Conservation (phyloP, 768 basidiomycete species). For the Mycena polygramma region DNA sequence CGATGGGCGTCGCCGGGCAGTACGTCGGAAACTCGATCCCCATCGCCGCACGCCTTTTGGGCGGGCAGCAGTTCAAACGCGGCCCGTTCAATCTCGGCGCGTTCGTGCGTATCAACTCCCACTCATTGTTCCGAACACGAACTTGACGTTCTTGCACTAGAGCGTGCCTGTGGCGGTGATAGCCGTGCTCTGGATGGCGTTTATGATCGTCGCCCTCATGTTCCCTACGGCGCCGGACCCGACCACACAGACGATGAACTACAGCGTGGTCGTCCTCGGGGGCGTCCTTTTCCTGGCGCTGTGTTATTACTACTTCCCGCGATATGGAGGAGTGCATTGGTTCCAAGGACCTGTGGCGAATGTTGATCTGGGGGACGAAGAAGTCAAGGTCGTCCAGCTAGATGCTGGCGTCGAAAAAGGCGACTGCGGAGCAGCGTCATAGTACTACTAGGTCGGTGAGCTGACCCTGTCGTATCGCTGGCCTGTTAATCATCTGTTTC, state of each 20-base stretch:
- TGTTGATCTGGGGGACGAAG: neutral
- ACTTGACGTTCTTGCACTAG: conserved; percentile 36
- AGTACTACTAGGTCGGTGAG: too few relatives aligned
- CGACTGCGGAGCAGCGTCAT: too few relatives aligned
- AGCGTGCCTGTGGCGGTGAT: conserved; percentile 61
- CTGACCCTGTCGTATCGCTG: too few relatives aligned
- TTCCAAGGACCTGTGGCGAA: conserved; percentile 45
- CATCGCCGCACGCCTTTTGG: conserved; percentile 63
- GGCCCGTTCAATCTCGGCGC: conserved; percentile 62
- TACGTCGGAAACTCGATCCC: conserved; percentile 64
- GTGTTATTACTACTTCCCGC: conserved; percentile 68
- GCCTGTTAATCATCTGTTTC: too few relatives aligned
- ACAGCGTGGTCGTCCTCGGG: conserved; percentile 67
- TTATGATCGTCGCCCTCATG: conserved; percentile 63
- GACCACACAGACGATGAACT: conserved; percentile 78
- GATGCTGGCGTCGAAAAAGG: too few relatives aligned
- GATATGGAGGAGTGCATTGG: conserved; percentile 45
- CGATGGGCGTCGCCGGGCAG: conserved; percentile 58
- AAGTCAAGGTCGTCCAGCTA: too few relatives aligned
- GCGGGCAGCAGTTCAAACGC: too few relatives aligned
- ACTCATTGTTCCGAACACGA: too few relatives aligned
- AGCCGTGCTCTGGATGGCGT: conserved; percentile 66
- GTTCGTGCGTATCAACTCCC: conserved; percentile 44
- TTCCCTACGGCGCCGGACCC: conserved; percentile 61
- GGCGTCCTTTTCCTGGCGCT: conserved; percentile 64